Base-by-base conservation (phyloP, 371 early-diverging fungal species). In the Mucor lusitanicus region DNA sequence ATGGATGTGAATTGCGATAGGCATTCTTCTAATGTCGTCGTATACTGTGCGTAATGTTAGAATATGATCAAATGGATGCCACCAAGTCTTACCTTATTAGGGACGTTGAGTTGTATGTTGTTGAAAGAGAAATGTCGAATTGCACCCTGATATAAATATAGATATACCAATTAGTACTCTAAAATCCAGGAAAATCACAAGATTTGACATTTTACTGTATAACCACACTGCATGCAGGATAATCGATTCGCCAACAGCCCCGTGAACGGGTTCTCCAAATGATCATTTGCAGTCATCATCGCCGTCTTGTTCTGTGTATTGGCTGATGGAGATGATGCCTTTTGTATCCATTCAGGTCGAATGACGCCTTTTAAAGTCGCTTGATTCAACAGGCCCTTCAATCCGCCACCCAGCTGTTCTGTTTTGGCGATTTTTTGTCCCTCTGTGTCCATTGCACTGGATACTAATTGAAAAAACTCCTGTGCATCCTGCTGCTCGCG, bases 401-500 rank as follows among this genome's bases (percentile, higher is more conserved):
- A 48, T 2, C 71, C 75, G 1, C 61, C 68, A 8, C 72, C 70
- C 11, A 65, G 19, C 13, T 35, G 15, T 27, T 60, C 68, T 0
- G 46, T 55, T 19, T 68, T 67, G 27, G 62, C 67, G 6, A 72
- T 55, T 0, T 25, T 32, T 39, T 65, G 68, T 28, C 70, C 79
- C 59, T 96, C 96, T 6, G 81, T 81, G 21, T 89, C 88, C 5
- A 97, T 69, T 13, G 90, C 86, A 57, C 88, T 85, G 3, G 92
- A 90, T 1, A 97, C 84, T 2, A 95, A 74, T 64, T 95, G 94
- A 66, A 96, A 92, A 9, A 96, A 87, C 69, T 97, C 97, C 74
- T 97, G 95, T 1, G 97, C 97, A 72, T 97, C 97, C 81, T 96
- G 91, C 62, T 94, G 94, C 66, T 90, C 90, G 58, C 87, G 87